Conservation (phyloP, 1,284 basidiomycete genomes). For the Pseudozyma thailandica region DNA sequence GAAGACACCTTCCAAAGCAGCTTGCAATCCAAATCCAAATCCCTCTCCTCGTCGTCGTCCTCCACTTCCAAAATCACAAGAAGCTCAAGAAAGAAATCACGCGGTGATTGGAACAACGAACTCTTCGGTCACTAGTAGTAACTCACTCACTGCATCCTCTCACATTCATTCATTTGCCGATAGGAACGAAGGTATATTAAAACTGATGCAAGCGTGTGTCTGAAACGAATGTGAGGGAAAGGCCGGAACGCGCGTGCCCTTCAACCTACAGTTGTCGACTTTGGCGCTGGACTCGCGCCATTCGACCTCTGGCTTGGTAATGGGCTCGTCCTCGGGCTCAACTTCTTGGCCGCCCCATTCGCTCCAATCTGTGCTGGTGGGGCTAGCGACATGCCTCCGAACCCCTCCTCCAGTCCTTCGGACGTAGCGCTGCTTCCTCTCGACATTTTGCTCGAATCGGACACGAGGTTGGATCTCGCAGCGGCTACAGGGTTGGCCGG, state of each 20-base stretch:
- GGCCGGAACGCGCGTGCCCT: constrained; percentile 29
- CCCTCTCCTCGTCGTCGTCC: too few relatives aligned
- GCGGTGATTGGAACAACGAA: constrained; percentile 34
- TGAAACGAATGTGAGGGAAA: not conserved
- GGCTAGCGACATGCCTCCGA: constrained; percentile 3
- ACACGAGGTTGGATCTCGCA: constrained; percentile 20
- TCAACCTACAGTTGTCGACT: constrained; percentile 12
- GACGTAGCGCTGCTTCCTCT: constrained; percentile 33
- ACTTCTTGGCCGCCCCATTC: constrained; percentile 8
- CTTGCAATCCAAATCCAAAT: constrained; percentile 1
- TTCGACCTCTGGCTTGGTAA: not conserved
- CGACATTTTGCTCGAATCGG: constrained; percentile 35
- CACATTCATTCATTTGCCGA: not conserved
- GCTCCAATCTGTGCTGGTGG: constrained; percentile 15
- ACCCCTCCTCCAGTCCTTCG: too few relatives aligned
- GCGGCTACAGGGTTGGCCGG: constrained; percentile 45
- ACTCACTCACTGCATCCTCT: not conserved
- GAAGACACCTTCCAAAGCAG: constrained; percentile 16
- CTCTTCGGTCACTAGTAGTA: constrained; percentile 22
- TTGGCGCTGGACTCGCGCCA: constrained; percentile 3
- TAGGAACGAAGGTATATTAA: not conserved
- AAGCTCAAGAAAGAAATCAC: constrained; percentile 27
- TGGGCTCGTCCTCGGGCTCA: constrained; percentile 5
- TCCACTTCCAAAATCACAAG: constrained; percentile 5
- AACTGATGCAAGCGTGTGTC: not conserved